Evolutionary conservation across 257 asterid genomes (phyloP).

Genomic region (Marsdenia floribunda): DNA sequence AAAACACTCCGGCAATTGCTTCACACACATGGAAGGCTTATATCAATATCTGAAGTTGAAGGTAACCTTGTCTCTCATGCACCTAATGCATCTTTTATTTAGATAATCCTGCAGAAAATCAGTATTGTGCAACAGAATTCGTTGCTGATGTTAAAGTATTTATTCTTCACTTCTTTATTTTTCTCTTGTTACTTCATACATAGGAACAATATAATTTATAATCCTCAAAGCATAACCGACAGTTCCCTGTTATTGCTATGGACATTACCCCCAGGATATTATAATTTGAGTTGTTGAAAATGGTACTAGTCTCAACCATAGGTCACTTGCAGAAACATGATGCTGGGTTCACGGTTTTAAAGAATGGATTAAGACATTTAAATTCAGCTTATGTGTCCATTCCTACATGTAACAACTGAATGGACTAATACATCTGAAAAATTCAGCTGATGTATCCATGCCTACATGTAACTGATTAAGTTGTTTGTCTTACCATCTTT

Average conservation of each 20-base stretch:
- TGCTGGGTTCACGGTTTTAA: not conserved
- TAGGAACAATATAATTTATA: not conserved
- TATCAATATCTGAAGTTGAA: conserved; percentile 69
- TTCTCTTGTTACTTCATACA: not conserved
- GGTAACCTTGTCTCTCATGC: conserved; percentile 33
- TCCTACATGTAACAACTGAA: not conserved
- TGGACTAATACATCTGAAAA: not conserved
- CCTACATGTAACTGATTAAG: not conserved
- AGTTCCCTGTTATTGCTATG: not conserved
- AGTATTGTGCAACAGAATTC: not conserved
- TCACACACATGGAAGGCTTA: conserved; percentile 67
- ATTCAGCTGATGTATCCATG: not conserved
- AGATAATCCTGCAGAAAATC: not conserved
- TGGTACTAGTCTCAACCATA: not conserved
- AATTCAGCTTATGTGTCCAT: too few relatives aligned
- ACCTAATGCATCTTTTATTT: not conserved
- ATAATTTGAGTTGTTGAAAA: too few relatives aligned
- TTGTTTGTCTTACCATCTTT: not conserved
- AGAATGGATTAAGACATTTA: not conserved
- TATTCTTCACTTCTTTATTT: not conserved
- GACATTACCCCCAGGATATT: not conserved
- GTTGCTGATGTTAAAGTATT: not conserved
- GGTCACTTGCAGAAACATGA: not conserved
- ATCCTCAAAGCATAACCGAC: not conserved
- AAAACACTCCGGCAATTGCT: conserved; percentile 85